Conservation (phyloP, 306 rosid species). For the Prunus davidiana region DNA sequence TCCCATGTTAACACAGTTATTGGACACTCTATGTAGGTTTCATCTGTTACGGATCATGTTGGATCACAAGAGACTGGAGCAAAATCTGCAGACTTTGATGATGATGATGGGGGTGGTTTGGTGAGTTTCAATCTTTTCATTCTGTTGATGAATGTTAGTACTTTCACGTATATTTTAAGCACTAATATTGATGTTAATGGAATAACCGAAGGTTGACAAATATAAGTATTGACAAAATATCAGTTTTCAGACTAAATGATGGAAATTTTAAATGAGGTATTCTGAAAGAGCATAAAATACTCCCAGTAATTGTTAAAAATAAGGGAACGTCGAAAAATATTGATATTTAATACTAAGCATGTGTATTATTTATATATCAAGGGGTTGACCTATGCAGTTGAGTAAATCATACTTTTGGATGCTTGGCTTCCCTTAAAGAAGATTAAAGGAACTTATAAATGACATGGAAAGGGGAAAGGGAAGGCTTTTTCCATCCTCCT, state of each 20-base stretch:
- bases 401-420: background rate
- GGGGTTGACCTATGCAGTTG: background rate
- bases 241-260: background rate
- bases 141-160: background rate
- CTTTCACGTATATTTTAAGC: background rate
- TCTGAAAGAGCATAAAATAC: background rate
- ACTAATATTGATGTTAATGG: background rate
- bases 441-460: background rate
- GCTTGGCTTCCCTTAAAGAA: background rate
- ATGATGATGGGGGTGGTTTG: constrained; percentile 96
- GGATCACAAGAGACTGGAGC: constrained; percentile 79
- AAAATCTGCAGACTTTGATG: constrained; percentile 93
- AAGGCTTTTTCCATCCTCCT: background rate
- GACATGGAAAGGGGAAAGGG: background rate
- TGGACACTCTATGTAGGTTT: constrained; percentile 50
- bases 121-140: constrained; percentile 41
- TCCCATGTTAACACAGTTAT: background rate
- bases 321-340: background rate
- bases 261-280: background rate
- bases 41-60: constrained; percentile 90
- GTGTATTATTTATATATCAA: background rate
- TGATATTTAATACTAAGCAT: background rate
- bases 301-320: too few species aligned
- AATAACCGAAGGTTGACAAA: background rate
- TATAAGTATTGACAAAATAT: background rate